phyloP scores from a whole-genome alignment of 1,139 yeast species.

The Geotrichum phurueaensis region DNA sequence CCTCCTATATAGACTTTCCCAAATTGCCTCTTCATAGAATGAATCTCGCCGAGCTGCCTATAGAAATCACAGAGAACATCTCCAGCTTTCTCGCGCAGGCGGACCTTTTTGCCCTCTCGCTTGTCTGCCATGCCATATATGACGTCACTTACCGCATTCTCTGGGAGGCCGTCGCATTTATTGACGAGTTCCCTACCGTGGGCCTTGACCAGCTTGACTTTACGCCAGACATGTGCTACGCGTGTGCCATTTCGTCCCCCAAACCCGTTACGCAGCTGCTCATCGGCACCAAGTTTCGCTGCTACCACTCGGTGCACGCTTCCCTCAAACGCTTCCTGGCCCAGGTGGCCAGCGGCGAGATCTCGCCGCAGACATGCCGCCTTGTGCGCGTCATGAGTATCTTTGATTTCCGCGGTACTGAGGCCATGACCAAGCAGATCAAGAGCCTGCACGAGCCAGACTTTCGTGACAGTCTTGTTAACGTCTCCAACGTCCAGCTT shows the following conservation, averaged over 20 bases:
- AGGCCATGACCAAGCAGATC: slow-evolving; percentile 8
- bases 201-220: slow-evolving; percentile 9
- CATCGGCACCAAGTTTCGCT: slow-evolving; percentile 7
- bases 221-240: slow-evolving; percentile 10
- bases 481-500: slow-evolving; percentile 5
- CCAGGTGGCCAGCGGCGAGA: background rate
- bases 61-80: slow-evolving; percentile 8
- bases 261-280: background rate
- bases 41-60: slow-evolving; percentile 8
- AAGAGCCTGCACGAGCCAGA: background rate
- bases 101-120: slow-evolving; percentile 5
- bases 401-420: slow-evolving; percentile 10
- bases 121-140: background rate
- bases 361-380: background rate
- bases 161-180: slow-evolving; percentile 10
- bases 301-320: slow-evolving; percentile 4
- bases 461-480: background rate
- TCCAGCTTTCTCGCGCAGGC: slow-evolving; percentile 6
- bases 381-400: slow-evolving; percentile 5
- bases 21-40: background rate
- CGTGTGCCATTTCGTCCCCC: slow-evolving; percentile 11
- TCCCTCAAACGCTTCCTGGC: slow-evolving; percentile 6
- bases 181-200: slow-evolving; percentile 8
- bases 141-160: slow-evolving; percentile 8
- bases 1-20: background rate